Percentiles rank a stretch among this genome's conserved stretches.
Conservation (phyloP, 768 basidiomycete genomes). For the Collybia sordida region DNA sequence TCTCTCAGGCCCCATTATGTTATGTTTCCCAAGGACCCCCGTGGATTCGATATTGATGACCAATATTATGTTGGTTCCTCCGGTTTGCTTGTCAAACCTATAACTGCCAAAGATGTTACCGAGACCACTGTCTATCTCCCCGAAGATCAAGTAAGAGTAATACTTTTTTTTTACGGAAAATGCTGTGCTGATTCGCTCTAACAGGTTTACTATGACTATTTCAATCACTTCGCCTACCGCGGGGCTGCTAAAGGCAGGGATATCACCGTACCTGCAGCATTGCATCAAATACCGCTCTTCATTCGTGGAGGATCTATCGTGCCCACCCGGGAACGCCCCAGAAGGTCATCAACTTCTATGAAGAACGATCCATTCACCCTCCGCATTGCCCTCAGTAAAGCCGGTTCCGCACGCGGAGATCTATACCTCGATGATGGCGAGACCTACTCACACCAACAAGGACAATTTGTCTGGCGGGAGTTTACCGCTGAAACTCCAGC, state of each 20-base stretch:
- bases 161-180: conserved; percentile 4
- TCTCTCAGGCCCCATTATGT: conserved; percentile 91
- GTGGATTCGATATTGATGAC: conserved; percentile 88
- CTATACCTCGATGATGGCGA: conserved; percentile 96
- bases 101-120: conserved; percentile 70
- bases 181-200: neutral
- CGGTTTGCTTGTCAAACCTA: conserved; percentile 89
- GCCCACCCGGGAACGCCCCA: conserved; percentile 81
- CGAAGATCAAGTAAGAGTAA: conserved; percentile 66
- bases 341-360: conserved; percentile 86
- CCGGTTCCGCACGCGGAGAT: conserved; percentile 67
- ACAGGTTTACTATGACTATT: conserved; percentile 95
- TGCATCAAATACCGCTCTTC: conserved; percentile 81
- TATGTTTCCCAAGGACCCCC: conserved; percentile 84
- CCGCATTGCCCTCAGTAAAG: conserved; percentile 71
- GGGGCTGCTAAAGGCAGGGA: conserved; percentile 63
- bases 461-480: conserved; percentile 82
- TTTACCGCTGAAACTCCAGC: conserved; percentile 57
- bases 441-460: conserved; percentile 70
- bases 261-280: conserved; percentile 76
- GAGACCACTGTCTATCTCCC: conserved; percentile 79
- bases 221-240: conserved; percentile 66
- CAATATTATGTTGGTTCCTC: conserved; percentile 91
- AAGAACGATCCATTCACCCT: conserved; percentile 92
- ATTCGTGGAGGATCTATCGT: conserved; percentile 91